Conservation (phyloP, 768 basidiomycete species). For the Macrocybe gigantea region DNA sequence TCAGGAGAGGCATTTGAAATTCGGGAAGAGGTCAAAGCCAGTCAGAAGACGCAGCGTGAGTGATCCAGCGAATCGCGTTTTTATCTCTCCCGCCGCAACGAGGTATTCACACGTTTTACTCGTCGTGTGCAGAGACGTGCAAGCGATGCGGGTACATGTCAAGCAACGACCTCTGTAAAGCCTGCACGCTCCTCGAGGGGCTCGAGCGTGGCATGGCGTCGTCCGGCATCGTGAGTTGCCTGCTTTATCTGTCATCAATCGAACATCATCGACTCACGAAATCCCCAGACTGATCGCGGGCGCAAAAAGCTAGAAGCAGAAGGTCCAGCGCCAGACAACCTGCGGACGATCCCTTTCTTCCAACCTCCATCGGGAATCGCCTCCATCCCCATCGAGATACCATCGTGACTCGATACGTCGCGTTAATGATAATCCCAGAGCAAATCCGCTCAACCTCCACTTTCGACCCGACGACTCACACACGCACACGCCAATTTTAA, state of each 20-base stretch:
- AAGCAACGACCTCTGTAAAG: conserved; percentile 95
- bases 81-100: background rate
- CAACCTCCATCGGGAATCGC: conserved; percentile 38
- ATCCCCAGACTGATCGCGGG: conserved; percentile 56
- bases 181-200: conserved; percentile 86
- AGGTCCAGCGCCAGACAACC: conserved; percentile 55
- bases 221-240: conserved; percentile 50
- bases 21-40: conserved; percentile 76
- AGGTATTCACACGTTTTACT: conserved; percentile 4
- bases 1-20: conserved; percentile 91
- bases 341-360: conserved; percentile 76
- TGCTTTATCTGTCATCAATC: background rate
- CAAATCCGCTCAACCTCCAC: background rate
- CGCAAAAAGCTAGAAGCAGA: conserved; percentile 55
- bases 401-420: conserved; percentile 16
- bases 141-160: conserved; percentile 93
- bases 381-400: conserved; percentile 33
- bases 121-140: conserved; percentile 65
- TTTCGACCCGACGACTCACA: background rate
- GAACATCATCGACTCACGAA: conserved; percentile 2
- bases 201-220: conserved; percentile 77
- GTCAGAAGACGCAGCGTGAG: conserved; percentile 82
- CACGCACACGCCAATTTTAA: background rate
- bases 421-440: no score
- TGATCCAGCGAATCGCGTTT: conserved; percentile 5